phyloP scores from a whole-genome alignment of 202 grass and related monocot genomes.

The Musa balbisiana region DNA sequence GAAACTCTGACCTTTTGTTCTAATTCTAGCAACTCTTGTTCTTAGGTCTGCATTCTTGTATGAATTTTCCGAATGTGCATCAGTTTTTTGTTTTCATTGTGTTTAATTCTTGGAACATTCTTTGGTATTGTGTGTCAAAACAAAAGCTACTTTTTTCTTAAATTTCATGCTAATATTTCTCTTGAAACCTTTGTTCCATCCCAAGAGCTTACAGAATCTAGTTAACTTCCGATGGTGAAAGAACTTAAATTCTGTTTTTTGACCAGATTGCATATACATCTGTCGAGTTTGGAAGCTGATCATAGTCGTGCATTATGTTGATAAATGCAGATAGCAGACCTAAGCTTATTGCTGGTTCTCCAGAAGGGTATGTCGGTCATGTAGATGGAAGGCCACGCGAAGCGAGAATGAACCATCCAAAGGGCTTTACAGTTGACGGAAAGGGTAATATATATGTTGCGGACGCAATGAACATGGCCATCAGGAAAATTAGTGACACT shows the following conservation, averaged over 20 bases:
- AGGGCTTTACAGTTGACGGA: slow-evolving; percentile 77
- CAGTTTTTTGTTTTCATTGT: too few relatives aligned
- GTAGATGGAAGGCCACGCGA: slow-evolving; percentile 78
- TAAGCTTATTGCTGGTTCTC: slow-evolving; percentile 80
- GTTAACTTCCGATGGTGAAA: too few relatives aligned
- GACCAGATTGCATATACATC: not conserved
- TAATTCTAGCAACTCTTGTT: too few relatives aligned
- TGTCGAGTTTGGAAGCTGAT: not conserved
- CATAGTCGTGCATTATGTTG: slow-evolving; percentile 2
- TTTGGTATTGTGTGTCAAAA: too few relatives aligned
- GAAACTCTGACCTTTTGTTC: too few relatives aligned
- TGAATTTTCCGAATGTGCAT: too few relatives aligned
- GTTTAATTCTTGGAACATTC: slow-evolving; percentile 2
- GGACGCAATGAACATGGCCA: slow-evolving; percentile 94
- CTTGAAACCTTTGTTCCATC: too few relatives aligned
- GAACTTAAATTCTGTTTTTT: too few relatives aligned
- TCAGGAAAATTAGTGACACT: slow-evolving; percentile 97
- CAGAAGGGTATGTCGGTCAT: slow-evolving; percentile 76
- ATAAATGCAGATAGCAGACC: slow-evolving; percentile 80
- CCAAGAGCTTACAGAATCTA: too few relatives aligned
- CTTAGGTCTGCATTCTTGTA: too few relatives aligned
- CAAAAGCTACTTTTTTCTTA: too few relatives aligned
- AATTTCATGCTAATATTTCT: too few relatives aligned
- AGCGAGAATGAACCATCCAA: slow-evolving; percentile 91
- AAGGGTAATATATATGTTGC: slow-evolving; percentile 95